phyloP scores from a whole-genome alignment of 1,284 basidiomycete species.

The Irpex sp. region DNA sequence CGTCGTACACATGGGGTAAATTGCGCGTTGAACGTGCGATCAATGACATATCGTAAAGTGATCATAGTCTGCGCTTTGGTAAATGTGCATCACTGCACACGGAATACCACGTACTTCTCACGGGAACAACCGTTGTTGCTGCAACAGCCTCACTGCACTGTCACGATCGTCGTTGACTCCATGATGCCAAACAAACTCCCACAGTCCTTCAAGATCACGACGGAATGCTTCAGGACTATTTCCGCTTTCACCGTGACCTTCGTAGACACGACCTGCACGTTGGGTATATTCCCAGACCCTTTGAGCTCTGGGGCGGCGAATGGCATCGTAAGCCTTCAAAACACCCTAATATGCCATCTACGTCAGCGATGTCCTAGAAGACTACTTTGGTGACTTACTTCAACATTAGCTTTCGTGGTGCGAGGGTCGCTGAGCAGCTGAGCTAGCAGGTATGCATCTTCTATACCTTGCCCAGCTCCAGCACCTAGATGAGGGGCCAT shows the following conservation, averaged over 20 bases:
- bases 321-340: constrained; percentile 9
- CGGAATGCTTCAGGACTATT: neutral
- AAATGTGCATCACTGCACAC: too few relatives aligned
- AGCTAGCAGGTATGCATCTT: constrained; percentile 50
- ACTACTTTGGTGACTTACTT: constrained; percentile 26
- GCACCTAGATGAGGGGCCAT: constrained; percentile 60
- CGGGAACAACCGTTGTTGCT: neutral
- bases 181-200: constrained; percentile 3
- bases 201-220: neutral
- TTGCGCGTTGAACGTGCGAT: too few relatives aligned
- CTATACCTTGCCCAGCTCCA: constrained; percentile 59
- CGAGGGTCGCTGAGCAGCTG: constrained; percentile 42
- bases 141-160: neutral
- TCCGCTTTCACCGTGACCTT: constrained; percentile 8
- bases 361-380: neutral
- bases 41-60: too few relatives aligned
- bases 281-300: constrained; percentile 11
- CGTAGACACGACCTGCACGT: constrained; percentile 7
- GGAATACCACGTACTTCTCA: neutral
- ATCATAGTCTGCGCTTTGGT: too few relatives aligned
- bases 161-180: neutral
- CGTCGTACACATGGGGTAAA: too few relatives aligned
- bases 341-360: neutral
- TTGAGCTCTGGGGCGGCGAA: constrained; percentile 11
- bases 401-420: constrained; percentile 37